Evolutionary conservation across 1,284 basidiomycete species (phyloP).

Genomic region (Ustilago loliicola): DNA sequence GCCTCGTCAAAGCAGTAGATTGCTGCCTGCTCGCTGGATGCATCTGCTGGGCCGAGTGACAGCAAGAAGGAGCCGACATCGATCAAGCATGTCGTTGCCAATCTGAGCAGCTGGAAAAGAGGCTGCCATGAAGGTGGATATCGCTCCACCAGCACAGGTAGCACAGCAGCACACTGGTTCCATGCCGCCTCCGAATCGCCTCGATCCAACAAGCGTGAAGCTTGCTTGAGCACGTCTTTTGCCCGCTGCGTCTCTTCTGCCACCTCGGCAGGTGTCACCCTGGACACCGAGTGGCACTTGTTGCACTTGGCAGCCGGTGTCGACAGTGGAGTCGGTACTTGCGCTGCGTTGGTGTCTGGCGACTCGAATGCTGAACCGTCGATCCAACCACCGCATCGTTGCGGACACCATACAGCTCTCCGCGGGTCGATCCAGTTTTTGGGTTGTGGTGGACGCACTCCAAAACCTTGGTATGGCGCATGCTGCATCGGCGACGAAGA

Average conservation of each 20-base stretch:
- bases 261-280: constrained; percentile 73
- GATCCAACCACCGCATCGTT: constrained; percentile 61
- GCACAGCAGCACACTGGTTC: constrained; percentile 78
- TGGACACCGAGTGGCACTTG: constrained; percentile 74
- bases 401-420: constrained; percentile 76
- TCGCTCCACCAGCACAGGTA: constrained; percentile 74
- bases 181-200: constrained; percentile 72
- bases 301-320: constrained; percentile 31
- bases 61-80: constrained; percentile 52
- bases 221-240: constrained; percentile 79
- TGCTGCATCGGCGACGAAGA: constrained; percentile 26
- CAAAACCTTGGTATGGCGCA: constrained; percentile 25
- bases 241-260: constrained; percentile 78
- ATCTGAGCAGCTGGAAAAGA: constrained; percentile 79
- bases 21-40: constrained; percentile 21
- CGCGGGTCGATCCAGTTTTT: constrained; percentile 76
- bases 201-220: constrained; percentile 73
- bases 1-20: constrained; percentile 49
- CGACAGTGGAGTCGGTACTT: neutral
- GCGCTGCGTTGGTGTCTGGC: neutral
- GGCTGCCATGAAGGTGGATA: constrained; percentile 74
- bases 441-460: constrained; percentile 13
- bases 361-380: constrained; percentile 72
- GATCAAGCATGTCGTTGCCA: constrained; percentile 79
- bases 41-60: neutral